These are phyloP conservation scores for Lasiosphaeria ovina DNA, from an alignment of 495 filamentous ascomycete species.

Conservation along the genomic window DNA sequence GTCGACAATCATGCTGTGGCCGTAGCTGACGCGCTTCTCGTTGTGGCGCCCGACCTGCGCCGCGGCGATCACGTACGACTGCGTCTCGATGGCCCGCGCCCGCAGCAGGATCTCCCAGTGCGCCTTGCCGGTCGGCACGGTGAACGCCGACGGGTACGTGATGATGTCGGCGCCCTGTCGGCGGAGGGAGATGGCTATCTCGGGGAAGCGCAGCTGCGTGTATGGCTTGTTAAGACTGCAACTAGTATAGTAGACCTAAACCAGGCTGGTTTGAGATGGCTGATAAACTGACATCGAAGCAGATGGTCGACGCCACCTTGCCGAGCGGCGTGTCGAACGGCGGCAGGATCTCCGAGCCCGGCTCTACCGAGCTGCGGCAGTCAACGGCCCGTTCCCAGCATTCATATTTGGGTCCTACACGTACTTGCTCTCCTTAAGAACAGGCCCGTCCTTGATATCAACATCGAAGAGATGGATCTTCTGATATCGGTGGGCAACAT, in stretches of 20 bases:
- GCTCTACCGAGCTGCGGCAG: slow-evolving; percentile 21
- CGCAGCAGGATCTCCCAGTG: slow-evolving; percentile 82
- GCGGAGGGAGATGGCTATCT: slow-evolving; percentile 63
- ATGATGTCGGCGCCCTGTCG: slow-evolving; percentile 62
- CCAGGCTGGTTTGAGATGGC: neutral
- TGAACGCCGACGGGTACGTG: slow-evolving; percentile 89
- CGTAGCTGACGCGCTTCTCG: slow-evolving; percentile 77
- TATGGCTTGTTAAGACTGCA: neutral
- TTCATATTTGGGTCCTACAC: slow-evolving; percentile 22
- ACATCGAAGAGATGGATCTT: slow-evolving; percentile 60
- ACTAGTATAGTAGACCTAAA: neutral
- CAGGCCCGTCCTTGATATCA: slow-evolving; percentile 29
- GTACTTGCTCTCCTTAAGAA: slow-evolving; percentile 30
- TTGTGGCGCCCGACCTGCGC: slow-evolving; percentile 72
- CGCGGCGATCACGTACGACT: slow-evolving; percentile 82
- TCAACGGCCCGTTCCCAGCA: slow-evolving; percentile 28
- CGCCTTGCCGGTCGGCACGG: slow-evolving; percentile 76
- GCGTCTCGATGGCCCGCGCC: slow-evolving; percentile 85
- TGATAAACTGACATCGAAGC: slow-evolving; percentile 66
- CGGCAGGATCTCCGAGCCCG: slow-evolving; percentile 38
- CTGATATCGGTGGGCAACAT: slow-evolving; percentile 41
- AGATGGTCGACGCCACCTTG: slow-evolving; percentile 74
- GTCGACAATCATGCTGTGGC: slow-evolving; percentile 81
- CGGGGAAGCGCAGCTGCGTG: slow-evolving; percentile 64
- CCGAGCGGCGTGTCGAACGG: slow-evolving; percentile 75